Evolutionary conservation across 2,329 filamentous ascomycete species (phyloP).

Genomic region (Colletotrichum nymphaeae): DNA sequence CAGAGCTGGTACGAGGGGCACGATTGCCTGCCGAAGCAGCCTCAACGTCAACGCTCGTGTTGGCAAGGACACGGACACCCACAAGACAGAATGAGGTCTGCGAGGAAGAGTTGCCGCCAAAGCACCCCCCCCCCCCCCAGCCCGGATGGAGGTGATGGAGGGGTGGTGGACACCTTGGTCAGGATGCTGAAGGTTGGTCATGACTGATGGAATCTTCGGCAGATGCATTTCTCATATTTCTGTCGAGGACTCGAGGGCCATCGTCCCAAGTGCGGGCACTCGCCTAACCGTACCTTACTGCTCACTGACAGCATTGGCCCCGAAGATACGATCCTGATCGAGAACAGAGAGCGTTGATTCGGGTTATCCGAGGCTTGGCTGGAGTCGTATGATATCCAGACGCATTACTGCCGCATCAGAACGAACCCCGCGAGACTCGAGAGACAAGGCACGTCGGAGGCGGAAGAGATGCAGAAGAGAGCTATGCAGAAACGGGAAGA

Average conservation of each 20-base stretch:
- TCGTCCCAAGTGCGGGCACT: slow-evolving; percentile 17
- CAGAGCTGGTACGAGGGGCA: background rate
- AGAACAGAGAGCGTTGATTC: background rate
- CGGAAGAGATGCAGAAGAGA: background rate
- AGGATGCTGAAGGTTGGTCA: background rate
- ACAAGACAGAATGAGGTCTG: background rate
- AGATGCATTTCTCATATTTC: slow-evolving; percentile 21
- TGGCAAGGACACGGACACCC: background rate
- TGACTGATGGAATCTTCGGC: slow-evolving; percentile 25
- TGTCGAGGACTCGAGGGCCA: too few relatives aligned
- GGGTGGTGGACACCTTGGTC: slow-evolving; percentile 2
- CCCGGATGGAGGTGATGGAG: slow-evolving; percentile 14
- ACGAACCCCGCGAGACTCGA: background rate
- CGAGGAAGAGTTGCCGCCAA: background rate
- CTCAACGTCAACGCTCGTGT: background rate
- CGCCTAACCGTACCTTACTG: background rate
- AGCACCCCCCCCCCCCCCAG: background rate
- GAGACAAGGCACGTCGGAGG: background rate
- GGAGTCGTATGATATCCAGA: background rate
- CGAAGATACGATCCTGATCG: background rate
- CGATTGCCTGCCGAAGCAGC: slow-evolving; percentile 16
- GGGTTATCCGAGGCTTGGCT: background rate
- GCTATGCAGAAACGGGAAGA: background rate
- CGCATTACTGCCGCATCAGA: background rate
- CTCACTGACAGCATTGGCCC: background rate